Percentiles rank a stretch among this genome's conserved stretches.
Evolutionary conservation across 2,329 filamentous ascomycete species (phyloP).

Genomic region (Metarhizium brunneum): DNA sequence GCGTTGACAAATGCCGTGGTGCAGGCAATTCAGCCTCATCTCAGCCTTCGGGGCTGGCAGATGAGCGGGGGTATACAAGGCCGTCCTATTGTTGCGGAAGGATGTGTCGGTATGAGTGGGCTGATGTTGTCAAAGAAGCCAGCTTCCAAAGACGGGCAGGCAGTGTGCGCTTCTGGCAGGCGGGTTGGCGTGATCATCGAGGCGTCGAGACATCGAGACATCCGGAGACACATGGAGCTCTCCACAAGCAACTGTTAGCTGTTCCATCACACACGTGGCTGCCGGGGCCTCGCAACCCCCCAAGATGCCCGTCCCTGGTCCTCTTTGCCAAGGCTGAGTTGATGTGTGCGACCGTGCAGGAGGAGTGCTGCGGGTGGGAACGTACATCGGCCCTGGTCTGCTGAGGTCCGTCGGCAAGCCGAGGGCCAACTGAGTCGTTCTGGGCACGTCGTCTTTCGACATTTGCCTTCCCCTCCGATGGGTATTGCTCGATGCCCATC

Average conservation of each 20-base stretch:
- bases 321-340: not conserved
- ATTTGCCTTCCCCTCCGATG: not conserved
- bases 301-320: constrained; percentile 3
- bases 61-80: not conserved
- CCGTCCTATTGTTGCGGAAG: not conserved
- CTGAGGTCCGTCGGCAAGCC: not conserved
- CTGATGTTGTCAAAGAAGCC: not conserved
- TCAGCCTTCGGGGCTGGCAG: not conserved
- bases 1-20: not conserved
- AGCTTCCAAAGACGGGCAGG: not conserved
- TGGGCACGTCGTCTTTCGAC: not conserved
- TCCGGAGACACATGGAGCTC: not conserved
- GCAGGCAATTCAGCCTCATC: constrained; percentile 1
- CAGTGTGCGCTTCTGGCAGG: not conserved
- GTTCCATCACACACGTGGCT: constrained; percentile 10
- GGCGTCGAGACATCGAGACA: too few relatives aligned
- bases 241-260: not conserved
- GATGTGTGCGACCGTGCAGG: too few relatives aligned
- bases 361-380: too few relatives aligned
- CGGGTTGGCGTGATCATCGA: not conserved
- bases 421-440: too few relatives aligned
- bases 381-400: not conserved
- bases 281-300: constrained; percentile 7
- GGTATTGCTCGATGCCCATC: not conserved
- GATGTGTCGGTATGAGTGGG: not conserved